phyloP scores from a whole-genome alignment of 2,329 filamentous ascomycete genomes.

The Penicillium sclerotigenum region DNA sequence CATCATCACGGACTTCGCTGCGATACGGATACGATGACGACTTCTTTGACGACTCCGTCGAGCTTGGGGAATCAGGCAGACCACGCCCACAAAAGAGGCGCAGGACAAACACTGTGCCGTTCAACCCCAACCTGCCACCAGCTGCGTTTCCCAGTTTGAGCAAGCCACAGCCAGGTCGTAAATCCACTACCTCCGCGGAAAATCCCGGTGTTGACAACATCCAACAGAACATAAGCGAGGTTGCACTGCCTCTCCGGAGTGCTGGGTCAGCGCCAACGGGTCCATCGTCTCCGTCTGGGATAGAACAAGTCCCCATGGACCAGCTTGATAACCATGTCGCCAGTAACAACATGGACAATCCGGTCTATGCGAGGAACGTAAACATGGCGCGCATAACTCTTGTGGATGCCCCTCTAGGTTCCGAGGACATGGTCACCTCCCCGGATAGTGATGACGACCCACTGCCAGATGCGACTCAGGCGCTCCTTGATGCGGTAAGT shows the following conservation, averaged over 20 bases:
- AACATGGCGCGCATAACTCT: conserved; percentile 13
- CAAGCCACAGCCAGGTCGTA: conserved; percentile 4
- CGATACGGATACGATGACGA: not conserved
- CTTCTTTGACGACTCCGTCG: not conserved
- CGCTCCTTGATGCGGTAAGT: conserved; percentile 11
- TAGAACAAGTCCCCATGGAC: not conserved
- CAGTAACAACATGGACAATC: conserved; percentile 31
- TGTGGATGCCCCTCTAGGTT: not conserved
- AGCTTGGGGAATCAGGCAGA: not conserved
- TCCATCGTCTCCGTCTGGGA: not conserved
- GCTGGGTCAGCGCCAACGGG: not conserved
- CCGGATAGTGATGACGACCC: conserved; percentile 24
- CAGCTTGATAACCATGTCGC: conserved; percentile 22
- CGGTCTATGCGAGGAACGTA: conserved; percentile 31
- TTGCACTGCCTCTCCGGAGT: not conserved
- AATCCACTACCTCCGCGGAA: not conserved
- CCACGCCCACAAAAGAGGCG: not conserved
- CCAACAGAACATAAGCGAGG: not conserved
- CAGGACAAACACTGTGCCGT: conserved; percentile 17
- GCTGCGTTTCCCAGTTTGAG: conserved; percentile 44
- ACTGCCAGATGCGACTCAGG: conserved; percentile 3
- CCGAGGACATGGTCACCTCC: conserved; percentile 6
- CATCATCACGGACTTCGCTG: not conserved
- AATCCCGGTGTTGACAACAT: not conserved
- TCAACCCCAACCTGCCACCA: conserved; percentile 39